Percentiles rank a stretch among this genome's conserved stretches.
Evolutionary conservation across 78 protist species (phyloP).

Genomic region (Pelomyxa schiedti): DNA sequence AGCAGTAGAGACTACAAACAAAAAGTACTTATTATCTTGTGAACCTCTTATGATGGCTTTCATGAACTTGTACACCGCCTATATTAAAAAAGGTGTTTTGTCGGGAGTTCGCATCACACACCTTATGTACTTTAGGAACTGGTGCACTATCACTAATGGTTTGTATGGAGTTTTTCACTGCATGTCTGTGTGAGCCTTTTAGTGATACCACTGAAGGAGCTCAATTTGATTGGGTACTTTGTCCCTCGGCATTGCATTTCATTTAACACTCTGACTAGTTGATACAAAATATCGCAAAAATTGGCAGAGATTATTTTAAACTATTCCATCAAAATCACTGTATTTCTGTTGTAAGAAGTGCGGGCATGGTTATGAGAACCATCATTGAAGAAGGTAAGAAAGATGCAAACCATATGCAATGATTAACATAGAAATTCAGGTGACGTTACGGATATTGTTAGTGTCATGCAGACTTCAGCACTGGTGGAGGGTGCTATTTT

Average conservation of each 20-base stretch:
- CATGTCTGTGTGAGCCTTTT: conserved; percentile 64
- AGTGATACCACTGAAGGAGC: conserved; percentile 57
- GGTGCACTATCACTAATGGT: conserved; percentile 54
- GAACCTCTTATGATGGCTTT: neutral
- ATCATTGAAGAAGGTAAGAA: conserved; percentile 71
- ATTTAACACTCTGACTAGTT: neutral
- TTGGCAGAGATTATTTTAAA: conserved; percentile 46
- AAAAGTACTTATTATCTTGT: neutral
- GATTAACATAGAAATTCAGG: conserved; percentile 21
- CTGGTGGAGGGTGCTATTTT: conserved; percentile 60
- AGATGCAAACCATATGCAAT: neutral
- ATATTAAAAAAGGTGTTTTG: neutral
- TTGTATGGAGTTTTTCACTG: conserved; percentile 63
- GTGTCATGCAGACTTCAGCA: conserved; percentile 40
- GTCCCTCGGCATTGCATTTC: neutral
- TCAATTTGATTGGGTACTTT: conserved; percentile 40
- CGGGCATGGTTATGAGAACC: conserved; percentile 65
- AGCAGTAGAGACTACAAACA: neutral
- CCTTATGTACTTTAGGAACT: conserved; percentile 41
- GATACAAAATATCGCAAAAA: conserved; percentile 24
- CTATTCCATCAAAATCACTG: conserved; percentile 55
- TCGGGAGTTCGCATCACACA: conserved; percentile 22
- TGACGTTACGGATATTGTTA: conserved; percentile 2
- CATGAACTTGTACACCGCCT: neutral
- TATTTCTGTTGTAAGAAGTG: conserved; percentile 51